A percentile compares a stretch with the other conserved stretches of the same genome.
Evolutionary conservation across 192 early-diverging fungal genomes (phyloP).

Genomic region (Coemansia furcata): DNA sequence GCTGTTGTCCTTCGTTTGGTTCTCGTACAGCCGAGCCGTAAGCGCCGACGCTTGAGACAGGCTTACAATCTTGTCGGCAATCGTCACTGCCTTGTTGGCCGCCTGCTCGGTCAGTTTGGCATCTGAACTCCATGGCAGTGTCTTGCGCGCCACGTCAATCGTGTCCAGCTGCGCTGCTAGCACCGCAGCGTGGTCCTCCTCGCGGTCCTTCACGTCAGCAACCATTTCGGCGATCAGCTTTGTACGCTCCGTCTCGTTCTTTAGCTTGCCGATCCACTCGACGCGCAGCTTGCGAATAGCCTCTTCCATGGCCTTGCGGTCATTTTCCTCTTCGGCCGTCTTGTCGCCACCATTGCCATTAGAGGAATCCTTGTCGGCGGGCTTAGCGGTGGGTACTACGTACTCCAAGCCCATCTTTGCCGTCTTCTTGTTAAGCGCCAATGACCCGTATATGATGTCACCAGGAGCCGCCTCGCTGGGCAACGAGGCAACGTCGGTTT

Average conservation of each 20-base stretch:
- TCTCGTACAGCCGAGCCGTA: conserved; percentile 48
- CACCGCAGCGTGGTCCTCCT: conserved; percentile 49
- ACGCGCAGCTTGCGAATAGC: conserved; percentile 78
- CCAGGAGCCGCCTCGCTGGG: conserved; percentile 75
- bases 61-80: conserved; percentile 59
- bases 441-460: conserved; percentile 74
- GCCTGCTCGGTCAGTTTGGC: conserved; percentile 18
- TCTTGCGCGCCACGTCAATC: conserved; percentile 52
- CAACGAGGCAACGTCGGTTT: conserved; percentile 13
- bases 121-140: conserved; percentile 43
- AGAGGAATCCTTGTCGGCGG: conserved; percentile 47
- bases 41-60: conserved; percentile 63
- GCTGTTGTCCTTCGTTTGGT: conserved; percentile 49
- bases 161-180: conserved; percentile 48
- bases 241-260: conserved; percentile 56
- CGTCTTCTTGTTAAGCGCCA: conserved; percentile 51
- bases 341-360: conserved; percentile 51
- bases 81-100: conserved; percentile 24
- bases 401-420: conserved; percentile 49
- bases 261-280: conserved; percentile 76
- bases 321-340: conserved; percentile 12
- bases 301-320: conserved; percentile 60
- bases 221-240: conserved; percentile 65
- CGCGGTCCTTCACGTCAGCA: conserved; percentile 52
- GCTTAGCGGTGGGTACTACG: conserved; percentile 49